Evolutionary conservation across 2,329 filamentous ascomycete species (phyloP).

Genomic region (Microdochium bolleyi): DNA sequence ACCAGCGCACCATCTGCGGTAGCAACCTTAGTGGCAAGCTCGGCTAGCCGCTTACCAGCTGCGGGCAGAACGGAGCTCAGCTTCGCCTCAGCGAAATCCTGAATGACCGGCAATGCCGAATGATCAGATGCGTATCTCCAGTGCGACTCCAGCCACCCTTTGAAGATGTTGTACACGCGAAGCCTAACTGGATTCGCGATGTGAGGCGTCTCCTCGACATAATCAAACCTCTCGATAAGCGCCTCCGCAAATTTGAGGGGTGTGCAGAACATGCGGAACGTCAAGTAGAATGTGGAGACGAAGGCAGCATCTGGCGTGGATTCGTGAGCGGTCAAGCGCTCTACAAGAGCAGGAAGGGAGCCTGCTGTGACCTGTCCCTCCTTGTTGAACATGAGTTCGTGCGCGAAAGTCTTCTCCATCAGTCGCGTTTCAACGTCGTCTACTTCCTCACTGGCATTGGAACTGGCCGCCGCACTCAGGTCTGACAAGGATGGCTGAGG

Average conservation of each 20-base stretch:
- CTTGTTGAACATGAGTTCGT: slow-evolving; percentile 89
- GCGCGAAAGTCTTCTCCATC: slow-evolving; percentile 85
- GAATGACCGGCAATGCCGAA: slow-evolving; percentile 66
- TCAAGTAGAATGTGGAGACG: slow-evolving; percentile 91
- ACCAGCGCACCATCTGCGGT: slow-evolving; percentile 67
- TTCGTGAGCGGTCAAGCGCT: slow-evolving; percentile 87
- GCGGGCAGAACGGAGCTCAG: slow-evolving; percentile 62
- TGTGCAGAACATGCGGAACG: slow-evolving; percentile 86
- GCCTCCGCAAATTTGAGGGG: slow-evolving; percentile 71
- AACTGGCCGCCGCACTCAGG: slow-evolving; percentile 58
- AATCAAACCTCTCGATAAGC: slow-evolving; percentile 88
- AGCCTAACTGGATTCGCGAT: slow-evolving; percentile 76
- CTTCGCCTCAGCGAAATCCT: slow-evolving; percentile 69
- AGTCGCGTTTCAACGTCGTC: slow-evolving; percentile 76
- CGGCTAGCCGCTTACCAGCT: slow-evolving; percentile 72
- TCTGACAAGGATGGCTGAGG: slow-evolving; percentile 59
- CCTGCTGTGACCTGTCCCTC: slow-evolving; percentile 93
- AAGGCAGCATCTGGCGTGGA: slow-evolving; percentile 88
- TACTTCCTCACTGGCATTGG: slow-evolving; percentile 62
- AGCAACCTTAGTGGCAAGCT: slow-evolving; percentile 72
- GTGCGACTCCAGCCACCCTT: slow-evolving; percentile 93
- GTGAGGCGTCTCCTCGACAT: slow-evolving; percentile 70
- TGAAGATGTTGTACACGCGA: slow-evolving; percentile 92
- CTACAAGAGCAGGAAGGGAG: slow-evolving; percentile 83
- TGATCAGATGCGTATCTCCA: slow-evolving; percentile 81